Conservation (phyloP, 2,329 filamentous ascomycete genomes). For the Stemphylium lycopersici region DNA sequence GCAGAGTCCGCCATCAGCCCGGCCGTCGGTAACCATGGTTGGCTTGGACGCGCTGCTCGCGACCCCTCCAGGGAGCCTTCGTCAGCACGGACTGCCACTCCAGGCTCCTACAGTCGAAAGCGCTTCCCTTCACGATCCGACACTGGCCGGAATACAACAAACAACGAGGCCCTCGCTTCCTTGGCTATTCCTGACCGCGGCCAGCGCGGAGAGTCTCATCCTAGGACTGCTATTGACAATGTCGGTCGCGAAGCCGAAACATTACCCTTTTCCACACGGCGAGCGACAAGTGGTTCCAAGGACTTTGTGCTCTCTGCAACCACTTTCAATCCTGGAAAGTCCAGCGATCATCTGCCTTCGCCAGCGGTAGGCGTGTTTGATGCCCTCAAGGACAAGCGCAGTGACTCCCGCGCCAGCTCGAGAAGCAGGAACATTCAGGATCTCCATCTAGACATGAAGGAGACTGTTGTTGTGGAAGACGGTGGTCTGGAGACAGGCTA, state of each 20-base stretch:
- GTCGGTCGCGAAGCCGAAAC: slow-evolving; percentile 50
- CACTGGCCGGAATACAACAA: slow-evolving; percentile 37
- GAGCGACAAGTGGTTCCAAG: slow-evolving; percentile 63
- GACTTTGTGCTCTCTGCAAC: slow-evolving; percentile 51
- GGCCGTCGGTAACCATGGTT: slow-evolving; percentile 55
- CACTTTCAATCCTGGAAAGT: slow-evolving; percentile 41
- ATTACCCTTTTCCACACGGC: slow-evolving; percentile 43
- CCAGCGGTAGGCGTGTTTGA: slow-evolving; percentile 69
- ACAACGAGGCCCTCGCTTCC: slow-evolving; percentile 42
- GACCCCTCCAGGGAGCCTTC: slow-evolving; percentile 51
- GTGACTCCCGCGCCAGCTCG: slow-evolving; percentile 70
- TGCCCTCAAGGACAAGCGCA: slow-evolving; percentile 66
- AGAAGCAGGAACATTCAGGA: slow-evolving; percentile 79
- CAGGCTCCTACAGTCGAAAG: slow-evolving; percentile 71
- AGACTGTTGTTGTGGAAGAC: slow-evolving; percentile 49
- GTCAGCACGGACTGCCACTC: slow-evolving; percentile 58
- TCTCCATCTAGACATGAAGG: slow-evolving; percentile 58
- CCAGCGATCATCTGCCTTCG: slow-evolving; percentile 62
- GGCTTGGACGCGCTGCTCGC: slow-evolving; percentile 45
- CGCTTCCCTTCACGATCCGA: slow-evolving; percentile 61
- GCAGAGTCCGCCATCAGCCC: slow-evolving; percentile 72
- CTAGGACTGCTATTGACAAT: slow-evolving; percentile 48
- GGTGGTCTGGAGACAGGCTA: slow-evolving; percentile 40
- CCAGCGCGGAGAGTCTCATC: slow-evolving; percentile 37
- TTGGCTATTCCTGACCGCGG: slow-evolving; percentile 46